Evolutionary conservation across 441 rosid genomes (phyloP), one percentile per base, ranked within the genome.

Genomic region (Adansonia grandidieri): DNA sequence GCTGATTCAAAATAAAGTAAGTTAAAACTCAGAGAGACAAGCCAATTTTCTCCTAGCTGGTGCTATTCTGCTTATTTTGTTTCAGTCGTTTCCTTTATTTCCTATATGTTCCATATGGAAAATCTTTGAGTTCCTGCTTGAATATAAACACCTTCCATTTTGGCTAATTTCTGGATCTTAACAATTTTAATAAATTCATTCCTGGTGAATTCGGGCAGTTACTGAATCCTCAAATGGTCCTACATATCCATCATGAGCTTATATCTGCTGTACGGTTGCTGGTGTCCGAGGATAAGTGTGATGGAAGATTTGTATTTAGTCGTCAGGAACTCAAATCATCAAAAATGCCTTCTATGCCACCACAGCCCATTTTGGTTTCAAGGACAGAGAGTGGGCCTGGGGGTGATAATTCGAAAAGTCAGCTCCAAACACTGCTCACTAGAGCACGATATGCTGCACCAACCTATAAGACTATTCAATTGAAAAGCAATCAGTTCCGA

Each of bases 351-450:
- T 84, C 78, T 51, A 64, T 60, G 45, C 67, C 79, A 77, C 79
- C 79, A 64, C 86, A 88, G 78, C 87, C 87, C 45, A 48, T 85
- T 71, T 60, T 72, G 67, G 76, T 86, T 82, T 83, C 91, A 77
- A 87, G 91, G 85, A 81, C 81, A 2, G 94, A 88, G 66, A 94
- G 92, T 78, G 97, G 98, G 71, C 95, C 97, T 0, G 98, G 97
- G 53, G 99, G 98, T 70, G 97, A 96, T 85, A 94, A 92, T 83
- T 83, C 97, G 4, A 96, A 96, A 87, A 87, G 94, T 81, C 95
- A 89, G 88, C 98, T 96, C 77, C 99, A 94, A 73, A 94, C 99
- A 14, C 77, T 96, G 67, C 87, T 94, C 77, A 91, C 94, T 0
- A 87, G 98, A 82, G 96, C 97, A 17, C 98, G 99, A 78, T 79